phyloP scores from a whole-genome alignment of 2,329 filamentous ascomycete genomes.

The Capronia coronata region DNA sequence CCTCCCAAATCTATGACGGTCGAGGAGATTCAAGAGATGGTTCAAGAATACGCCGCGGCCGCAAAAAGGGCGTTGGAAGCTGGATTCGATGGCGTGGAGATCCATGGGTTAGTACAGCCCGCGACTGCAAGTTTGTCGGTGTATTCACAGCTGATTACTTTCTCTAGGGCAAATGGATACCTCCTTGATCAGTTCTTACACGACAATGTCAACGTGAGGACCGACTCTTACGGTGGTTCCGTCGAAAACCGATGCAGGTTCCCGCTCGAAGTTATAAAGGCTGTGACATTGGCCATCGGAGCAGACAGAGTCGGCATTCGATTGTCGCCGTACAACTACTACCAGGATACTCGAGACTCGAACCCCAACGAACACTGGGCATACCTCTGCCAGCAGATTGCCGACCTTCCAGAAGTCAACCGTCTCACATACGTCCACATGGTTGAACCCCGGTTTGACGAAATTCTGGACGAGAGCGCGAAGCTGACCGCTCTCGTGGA shows the following conservation, averaged over 20 bases:
- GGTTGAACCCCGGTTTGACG: conserved; percentile 50
- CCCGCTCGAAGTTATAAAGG: conserved; percentile 49
- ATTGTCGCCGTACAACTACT: conserved; percentile 42
- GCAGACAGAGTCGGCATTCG: conserved; percentile 43
- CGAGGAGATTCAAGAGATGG: conserved; percentile 36
- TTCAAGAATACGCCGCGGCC: conserved; percentile 37
- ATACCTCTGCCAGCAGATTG: conserved; percentile 41
- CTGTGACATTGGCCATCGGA: conserved; percentile 41
- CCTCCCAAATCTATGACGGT: conserved; percentile 34
- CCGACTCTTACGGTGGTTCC: conserved; percentile 47
- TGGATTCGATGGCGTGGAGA: conserved; percentile 50
- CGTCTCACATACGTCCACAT: conserved; percentile 56
- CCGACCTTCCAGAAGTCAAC: conserved; percentile 32
- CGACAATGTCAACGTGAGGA: conserved; percentile 46
- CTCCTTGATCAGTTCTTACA: conserved; percentile 49
- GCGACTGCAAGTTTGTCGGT: too few relatives aligned
- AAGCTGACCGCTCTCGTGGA: conserved; percentile 36
- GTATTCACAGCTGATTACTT: background rate
- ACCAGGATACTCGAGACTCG: conserved; percentile 49
- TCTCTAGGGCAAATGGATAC: conserved; percentile 43
- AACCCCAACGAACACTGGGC: conserved; percentile 43
- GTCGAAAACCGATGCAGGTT: conserved; percentile 51
- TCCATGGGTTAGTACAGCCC: too few relatives aligned
- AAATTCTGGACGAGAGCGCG: conserved; percentile 30
- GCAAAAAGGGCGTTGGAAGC: conserved; percentile 49